A percentile compares a stretch with the other conserved stretches of the same genome.
Conservation (phyloP, 495 filamentous ascomycete species). For the Aspergillus sparsus region DNA sequence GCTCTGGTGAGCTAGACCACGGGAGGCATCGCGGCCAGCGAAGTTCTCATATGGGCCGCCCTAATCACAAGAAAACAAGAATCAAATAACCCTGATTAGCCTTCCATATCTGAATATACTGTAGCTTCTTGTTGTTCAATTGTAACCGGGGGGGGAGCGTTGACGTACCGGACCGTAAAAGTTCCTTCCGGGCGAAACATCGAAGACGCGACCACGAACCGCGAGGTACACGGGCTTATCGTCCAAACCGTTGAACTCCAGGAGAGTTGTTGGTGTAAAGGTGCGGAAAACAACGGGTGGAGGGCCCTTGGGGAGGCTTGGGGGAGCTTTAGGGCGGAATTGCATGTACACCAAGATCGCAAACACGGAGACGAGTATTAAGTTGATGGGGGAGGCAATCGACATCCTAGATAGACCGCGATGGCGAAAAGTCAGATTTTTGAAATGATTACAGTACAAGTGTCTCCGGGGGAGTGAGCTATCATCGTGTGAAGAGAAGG, state of each 20-base stretch:
- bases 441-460: background rate
- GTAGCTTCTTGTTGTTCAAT: background rate
- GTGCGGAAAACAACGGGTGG: slow-evolving; percentile 82
- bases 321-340: slow-evolving; percentile 59
- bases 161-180: slow-evolving; percentile 78
- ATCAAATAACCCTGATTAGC: background rate
- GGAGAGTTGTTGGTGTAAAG: slow-evolving; percentile 83
- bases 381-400: slow-evolving; percentile 76
- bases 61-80: slow-evolving; percentile 21
- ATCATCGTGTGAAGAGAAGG: background rate
- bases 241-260: slow-evolving; percentile 83
- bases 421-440: slow-evolving; percentile 3
- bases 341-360: slow-evolving; percentile 68
- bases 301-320: slow-evolving; percentile 66
- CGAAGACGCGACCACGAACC: slow-evolving; percentile 82
- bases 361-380: slow-evolving; percentile 69
- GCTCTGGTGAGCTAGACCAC: slow-evolving; percentile 86
- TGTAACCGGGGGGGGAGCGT: background rate
- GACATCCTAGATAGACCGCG: slow-evolving; percentile 45
- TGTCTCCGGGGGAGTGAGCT: background rate
- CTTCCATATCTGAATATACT: background rate
- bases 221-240: slow-evolving; percentile 78
- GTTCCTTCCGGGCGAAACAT: slow-evolving; percentile 78
- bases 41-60: slow-evolving; percentile 94
- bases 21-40: slow-evolving; percentile 88